Base-by-base conservation (phyloP, 1,139 yeast genomes). In the Saccharomycopsis crataegensis region DNA sequence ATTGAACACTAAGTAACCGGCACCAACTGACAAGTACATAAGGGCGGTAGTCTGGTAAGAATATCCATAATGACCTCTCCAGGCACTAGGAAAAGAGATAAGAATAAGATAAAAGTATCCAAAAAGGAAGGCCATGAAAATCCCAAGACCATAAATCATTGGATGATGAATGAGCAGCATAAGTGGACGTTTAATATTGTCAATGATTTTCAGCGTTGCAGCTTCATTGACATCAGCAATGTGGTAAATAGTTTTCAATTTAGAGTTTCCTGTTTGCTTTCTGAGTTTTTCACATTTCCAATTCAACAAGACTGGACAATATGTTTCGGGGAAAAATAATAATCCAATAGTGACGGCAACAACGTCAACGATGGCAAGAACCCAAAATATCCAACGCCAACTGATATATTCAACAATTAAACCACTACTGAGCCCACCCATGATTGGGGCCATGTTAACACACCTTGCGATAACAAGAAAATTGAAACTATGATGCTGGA, bases 61-160 rank as follows among this genome's bases (percentile, higher is more conserved):
- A 64, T 71, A 79, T 2, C 78, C 79, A 62, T 82, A 82, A 11
- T 40, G 37, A 0, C 64, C 66, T 36, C 70, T 63, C 74, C 77
- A 82, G 33, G 80, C 77, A 1, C 67, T 57, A 3, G 86, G 86
- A 65, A 79, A 81, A 2, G 83, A 74, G 32, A 79, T 82, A 53
- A 82, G 71, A 74, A 81, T 70, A 54, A 82, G 70, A 62, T 82
- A 82, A 76, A 80, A 73, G 68, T 81, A 79, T 3, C 86, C 87
- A 61, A 81, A 82, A 4, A 75, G 74, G 60, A 80, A 80, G 1
- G 86, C 86, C 82, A 81, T 77, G 64, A 76, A 80, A 2, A 75
- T 65, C 11, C 86, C 86, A 34, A 82, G 67, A 0, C 84, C 83
- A 33, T 79, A 67, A 17, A 83, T 80, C 76, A 83, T 80, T 2